phyloP scores from a whole-genome alignment of 805 yeast genomes.

The Saturnispora ahearnii region DNA sequence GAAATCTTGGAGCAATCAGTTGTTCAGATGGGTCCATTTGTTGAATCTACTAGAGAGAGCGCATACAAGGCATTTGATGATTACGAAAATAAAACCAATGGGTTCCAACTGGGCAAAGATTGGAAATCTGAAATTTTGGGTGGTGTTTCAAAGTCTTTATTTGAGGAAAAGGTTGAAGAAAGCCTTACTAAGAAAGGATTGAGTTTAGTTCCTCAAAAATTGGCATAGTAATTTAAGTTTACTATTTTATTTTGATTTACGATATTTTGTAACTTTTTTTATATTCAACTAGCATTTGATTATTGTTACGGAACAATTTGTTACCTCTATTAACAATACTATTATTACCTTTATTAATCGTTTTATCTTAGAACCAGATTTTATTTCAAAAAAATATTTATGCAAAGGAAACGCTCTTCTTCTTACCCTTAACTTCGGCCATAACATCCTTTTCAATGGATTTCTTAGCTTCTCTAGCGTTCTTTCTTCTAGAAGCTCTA shows the following conservation, averaged over 20 bases:
- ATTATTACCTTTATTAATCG: background rate
- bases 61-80: slow-evolving; percentile 63
- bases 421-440: slow-evolving; percentile 25
- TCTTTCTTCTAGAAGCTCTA: slow-evolving; percentile 59
- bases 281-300: background rate
- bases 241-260: background rate
- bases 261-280: background rate
- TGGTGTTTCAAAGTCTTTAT: slow-evolving; percentile 25
- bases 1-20: slow-evolving; percentile 61
- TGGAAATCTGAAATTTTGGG: slow-evolving; percentile 41
- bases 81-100: slow-evolving; percentile 58
- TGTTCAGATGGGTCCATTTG: slow-evolving; percentile 89
- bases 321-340: background rate
- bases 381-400: slow-evolving; percentile 12
- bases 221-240: background rate
- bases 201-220: slow-evolving; percentile 5
- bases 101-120: slow-evolving; percentile 55
- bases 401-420: slow-evolving; percentile 44
- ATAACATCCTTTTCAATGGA: slow-evolving; percentile 17
- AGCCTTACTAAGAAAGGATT: slow-evolving; percentile 1
- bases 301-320: too few relatives aligned
- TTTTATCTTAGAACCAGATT: background rate
- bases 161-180: slow-evolving; percentile 17
- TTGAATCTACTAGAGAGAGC: slow-evolving; percentile 57
- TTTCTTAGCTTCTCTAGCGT: slow-evolving; percentile 27